Evolutionary conservation across 495 filamentous ascomycete species (phyloP).

Genomic region (Jackrogersella minutella): DNA sequence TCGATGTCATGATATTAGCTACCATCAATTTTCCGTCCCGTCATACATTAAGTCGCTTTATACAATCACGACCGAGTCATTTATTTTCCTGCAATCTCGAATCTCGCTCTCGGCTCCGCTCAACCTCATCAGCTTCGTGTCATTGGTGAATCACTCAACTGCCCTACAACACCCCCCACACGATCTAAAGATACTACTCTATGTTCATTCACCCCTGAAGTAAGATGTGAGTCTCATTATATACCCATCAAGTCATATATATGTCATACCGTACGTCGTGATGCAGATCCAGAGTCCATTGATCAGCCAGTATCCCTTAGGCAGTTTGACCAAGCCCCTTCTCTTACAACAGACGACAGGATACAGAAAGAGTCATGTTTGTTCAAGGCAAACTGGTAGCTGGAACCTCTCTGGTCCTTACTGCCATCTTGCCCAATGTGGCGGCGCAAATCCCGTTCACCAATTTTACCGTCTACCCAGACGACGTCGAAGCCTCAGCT

Average conservation of each 20-base stretch:
- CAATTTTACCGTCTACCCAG: constrained; percentile 24
- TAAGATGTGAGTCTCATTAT: constrained; percentile 1
- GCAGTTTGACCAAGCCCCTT: neutral
- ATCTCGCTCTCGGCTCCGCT: neutral
- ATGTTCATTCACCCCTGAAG: neutral
- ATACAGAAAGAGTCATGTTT: constrained; percentile 6
- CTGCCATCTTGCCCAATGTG: constrained; percentile 6
- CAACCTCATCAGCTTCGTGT: neutral
- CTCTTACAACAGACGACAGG: neutral
- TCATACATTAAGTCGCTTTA: constrained; percentile 23
- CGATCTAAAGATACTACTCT: neutral
- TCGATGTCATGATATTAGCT: constrained; percentile 13
- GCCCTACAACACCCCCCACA: neutral
- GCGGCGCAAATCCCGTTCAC: constrained; percentile 13
- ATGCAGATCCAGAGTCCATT: constrained; percentile 18
- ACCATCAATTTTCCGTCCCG: constrained; percentile 11
- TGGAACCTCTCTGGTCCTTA: constrained; percentile 1
- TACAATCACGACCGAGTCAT: neutral
- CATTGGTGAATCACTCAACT: neutral
- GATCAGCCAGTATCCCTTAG: neutral
- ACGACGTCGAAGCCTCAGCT: neutral
- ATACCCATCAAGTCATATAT: constrained; percentile 35
- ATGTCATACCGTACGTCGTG: constrained; percentile 24
- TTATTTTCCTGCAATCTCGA: neutral
- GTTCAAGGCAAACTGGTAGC: neutral